A percentile compares a stretch with the other conserved stretches of the same genome.
These are phyloP conservation scores for Syncephalastrum sp. DNA, from an alignment of 371 early-diverging fungal species.

Conservation along the genomic window DNA sequence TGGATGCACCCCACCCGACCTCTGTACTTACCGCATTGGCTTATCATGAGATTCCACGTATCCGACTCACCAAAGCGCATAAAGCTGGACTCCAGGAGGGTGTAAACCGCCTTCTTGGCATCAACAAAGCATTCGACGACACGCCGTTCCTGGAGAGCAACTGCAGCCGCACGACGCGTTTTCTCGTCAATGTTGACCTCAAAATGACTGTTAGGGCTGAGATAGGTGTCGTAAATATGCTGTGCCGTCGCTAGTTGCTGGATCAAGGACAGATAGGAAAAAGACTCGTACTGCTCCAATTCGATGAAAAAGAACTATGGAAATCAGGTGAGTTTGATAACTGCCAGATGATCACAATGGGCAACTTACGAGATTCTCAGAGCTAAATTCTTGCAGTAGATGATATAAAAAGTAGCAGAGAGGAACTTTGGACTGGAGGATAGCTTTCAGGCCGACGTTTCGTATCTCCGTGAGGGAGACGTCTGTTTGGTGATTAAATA, in stretches of 20 bases:
- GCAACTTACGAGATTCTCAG: slow-evolving; percentile 55
- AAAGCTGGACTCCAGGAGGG: slow-evolving; percentile 52
- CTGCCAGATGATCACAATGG: background rate
- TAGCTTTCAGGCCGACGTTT: slow-evolving; percentile 53
- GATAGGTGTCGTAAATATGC: slow-evolving; percentile 54
- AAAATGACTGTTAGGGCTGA: slow-evolving; percentile 50
- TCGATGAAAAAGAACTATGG: slow-evolving; percentile 58
- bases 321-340: no score
- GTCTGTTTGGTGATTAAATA: slow-evolving; percentile 56
- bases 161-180: slow-evolving; percentile 35
- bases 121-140: slow-evolving; percentile 40
- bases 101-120: slow-evolving; percentile 54
- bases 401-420: slow-evolving; percentile 57
- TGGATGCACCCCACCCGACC: no score
- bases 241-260: slow-evolving; percentile 53
- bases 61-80: slow-evolving; percentile 40
- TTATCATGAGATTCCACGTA: slow-evolving; percentile 34
- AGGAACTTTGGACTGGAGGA: slow-evolving; percentile 53
- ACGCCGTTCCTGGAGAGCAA: slow-evolving; percentile 28
- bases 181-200: slow-evolving; percentile 63
- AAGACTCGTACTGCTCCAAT: slow-evolving; percentile 55
- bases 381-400: slow-evolving; percentile 53
- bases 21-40: slow-evolving; percentile 30
- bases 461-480: slow-evolving; percentile 52
- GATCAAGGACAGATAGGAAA: slow-evolving; percentile 25